Base-by-base conservation (phyloP, 805 yeast genomes). In the Ogataea wickerhamii region DNA sequence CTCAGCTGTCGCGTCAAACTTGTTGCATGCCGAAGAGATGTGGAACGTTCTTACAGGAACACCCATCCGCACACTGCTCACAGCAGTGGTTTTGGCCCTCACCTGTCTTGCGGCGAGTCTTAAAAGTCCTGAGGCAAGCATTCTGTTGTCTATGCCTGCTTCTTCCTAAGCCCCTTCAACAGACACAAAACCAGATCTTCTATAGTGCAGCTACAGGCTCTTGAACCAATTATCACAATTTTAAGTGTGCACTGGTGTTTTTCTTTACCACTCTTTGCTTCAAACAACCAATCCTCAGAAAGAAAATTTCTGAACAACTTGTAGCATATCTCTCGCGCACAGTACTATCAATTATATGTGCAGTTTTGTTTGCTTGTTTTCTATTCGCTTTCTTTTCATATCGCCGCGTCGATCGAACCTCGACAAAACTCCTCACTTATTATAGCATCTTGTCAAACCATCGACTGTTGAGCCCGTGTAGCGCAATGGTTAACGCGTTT, bases 401-500 rank as follows among this genome's bases (percentile, higher is more conserved):
- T 16, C 30, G 30, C 8, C 30, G 30, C 30, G 30, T 27, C 30
- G 30, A 27, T 14, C 30, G 30, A 22, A 22, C 25, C 25, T 22
- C 16, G 29, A 8, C n/a, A 8, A 12, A 7, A n/a, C n/a, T n/a
- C n/a, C n/a, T n/a, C n/a, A n/a, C 17, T 8, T 26, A 26, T 11
- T 14, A 10, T 12, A 11, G 8, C 17, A 11, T 13, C 14, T 7
- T 12, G 29, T 14, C n/a, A 10, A 11, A 11, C n/a, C 16, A 7
- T 26, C 29, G 29, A 26, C 16, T 29, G 22, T 29, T 11, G 20
- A 33, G 49, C 49, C 49, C 37, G 49, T 38, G 49, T 45, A 45
- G 49, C 78, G 77, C 71, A 73, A 73, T 73, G 78, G 78, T 73
- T 72, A 73, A 71, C 78, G 78, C 78, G 75, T 73, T 73, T 73